Conservation (phyloP, 306 rosid species). For the Rubus parviflorus region DNA sequence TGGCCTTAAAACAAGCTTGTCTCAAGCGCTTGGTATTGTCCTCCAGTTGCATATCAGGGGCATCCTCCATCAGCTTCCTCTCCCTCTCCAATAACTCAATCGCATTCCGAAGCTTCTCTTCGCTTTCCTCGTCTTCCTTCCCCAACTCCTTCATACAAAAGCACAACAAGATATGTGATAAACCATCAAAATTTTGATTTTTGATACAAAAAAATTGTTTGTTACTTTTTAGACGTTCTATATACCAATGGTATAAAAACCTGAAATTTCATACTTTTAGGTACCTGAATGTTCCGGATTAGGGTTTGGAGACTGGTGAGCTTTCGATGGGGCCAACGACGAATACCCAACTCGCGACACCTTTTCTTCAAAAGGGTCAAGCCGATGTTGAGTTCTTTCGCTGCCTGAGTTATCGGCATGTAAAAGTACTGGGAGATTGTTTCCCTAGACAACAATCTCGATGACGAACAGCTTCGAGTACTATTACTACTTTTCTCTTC, state of each 20-base stretch:
- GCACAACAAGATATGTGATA: neutral
- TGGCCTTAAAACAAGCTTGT: slow-evolving; percentile 88
- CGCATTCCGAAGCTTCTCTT: slow-evolving; percentile 49
- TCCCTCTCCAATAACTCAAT: slow-evolving; percentile 63
- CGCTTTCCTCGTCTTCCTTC: slow-evolving; percentile 40
- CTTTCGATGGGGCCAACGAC: slow-evolving; percentile 94
- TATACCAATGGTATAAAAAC: too few relatives aligned
- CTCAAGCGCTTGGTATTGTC: slow-evolving; percentile 68
- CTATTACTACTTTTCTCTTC: slow-evolving; percentile 24
- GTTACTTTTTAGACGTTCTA: too few relatives aligned
- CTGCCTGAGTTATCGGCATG: slow-evolving; percentile 86
- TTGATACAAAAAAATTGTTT: too few relatives aligned
- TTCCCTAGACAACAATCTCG: slow-evolving; percentile 46
- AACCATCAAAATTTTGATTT: too few relatives aligned
- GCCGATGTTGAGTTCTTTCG: slow-evolving; percentile 74
- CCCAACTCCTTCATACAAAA: slow-evolving; percentile 46
- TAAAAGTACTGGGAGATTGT: slow-evolving; percentile 57
- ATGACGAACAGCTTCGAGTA: neutral
- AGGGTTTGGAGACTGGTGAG: slow-evolving; percentile 78
- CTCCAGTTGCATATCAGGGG: slow-evolving; percentile 66
- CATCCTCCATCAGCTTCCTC: slow-evolving; percentile 68
- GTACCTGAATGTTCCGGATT: slow-evolving; percentile 66
- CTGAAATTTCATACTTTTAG: neutral
- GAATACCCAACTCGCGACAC: slow-evolving; percentile 76
- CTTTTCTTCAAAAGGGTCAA: slow-evolving; percentile 77